Conservation (phyloP, 1,139 yeast genomes). For the Debaryomycetaceae sp. region DNA sequence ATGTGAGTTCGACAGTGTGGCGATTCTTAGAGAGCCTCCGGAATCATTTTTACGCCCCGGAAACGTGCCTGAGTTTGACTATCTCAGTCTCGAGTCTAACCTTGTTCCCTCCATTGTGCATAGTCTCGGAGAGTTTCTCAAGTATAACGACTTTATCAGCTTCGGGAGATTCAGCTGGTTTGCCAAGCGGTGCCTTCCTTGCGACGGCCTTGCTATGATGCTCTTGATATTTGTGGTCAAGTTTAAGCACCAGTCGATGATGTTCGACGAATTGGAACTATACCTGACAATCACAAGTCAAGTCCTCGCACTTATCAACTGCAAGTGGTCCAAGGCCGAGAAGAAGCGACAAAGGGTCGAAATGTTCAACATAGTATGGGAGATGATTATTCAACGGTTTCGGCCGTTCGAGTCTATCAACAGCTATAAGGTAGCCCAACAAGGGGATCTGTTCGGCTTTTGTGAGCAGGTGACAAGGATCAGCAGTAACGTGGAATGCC, state of each 20-base stretch:
- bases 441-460: too few relatives aligned
- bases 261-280: constrained; percentile 17
- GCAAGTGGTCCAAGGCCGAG: constrained; percentile 39
- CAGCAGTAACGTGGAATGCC: too few relatives aligned
- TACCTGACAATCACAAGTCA: constrained; percentile 32
- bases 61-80: too few relatives aligned
- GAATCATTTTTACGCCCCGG: too few relatives aligned
- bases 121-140: constrained; percentile 42
- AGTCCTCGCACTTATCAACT: constrained; percentile 30
- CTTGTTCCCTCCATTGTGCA: constrained; percentile 49
- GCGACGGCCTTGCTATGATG: constrained; percentile 46
- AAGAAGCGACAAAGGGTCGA: constrained; percentile 37
- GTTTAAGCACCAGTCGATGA: constrained; percentile 34
- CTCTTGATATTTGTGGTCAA: constrained; percentile 44
- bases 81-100: constrained; percentile 41
- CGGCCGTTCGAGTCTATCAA: constrained; percentile 14
- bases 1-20: too few relatives aligned
- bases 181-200: constrained; percentile 45
- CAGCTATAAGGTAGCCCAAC: too few relatives aligned
- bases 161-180: constrained; percentile 51
- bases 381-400: constrained; percentile 28
- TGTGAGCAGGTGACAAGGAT: too few relatives aligned
- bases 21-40: too few relatives aligned
- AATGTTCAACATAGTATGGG: constrained; percentile 34
- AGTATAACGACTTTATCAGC: constrained; percentile 36